A percentile compares a stretch with the other conserved stretches of the same genome.
Conservation (phyloP, 169 alveolate species). For the Ichthyophthirius multifiliis region DNA sequence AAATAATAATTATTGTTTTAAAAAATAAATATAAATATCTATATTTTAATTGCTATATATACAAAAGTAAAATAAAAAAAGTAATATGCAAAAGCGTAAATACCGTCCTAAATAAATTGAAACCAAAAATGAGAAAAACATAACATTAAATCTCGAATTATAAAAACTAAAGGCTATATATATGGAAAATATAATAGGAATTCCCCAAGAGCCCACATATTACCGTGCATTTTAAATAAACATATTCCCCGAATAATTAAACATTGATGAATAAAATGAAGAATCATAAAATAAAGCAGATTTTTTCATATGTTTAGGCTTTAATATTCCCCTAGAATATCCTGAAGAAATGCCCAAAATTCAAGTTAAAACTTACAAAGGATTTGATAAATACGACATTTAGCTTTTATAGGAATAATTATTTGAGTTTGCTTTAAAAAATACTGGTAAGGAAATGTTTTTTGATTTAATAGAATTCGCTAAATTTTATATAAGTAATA, state of each 20-base stretch:
- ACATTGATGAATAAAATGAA: background rate
- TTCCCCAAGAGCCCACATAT: background rate
- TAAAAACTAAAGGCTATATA: background rate
- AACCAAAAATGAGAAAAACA: background rate
- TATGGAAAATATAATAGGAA: conserved; percentile 4
- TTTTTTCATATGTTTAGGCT: background rate
- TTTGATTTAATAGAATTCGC: conserved; percentile 2
- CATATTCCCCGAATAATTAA: background rate
- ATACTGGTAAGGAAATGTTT: background rate
- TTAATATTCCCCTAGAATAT: background rate
- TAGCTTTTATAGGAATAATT: background rate
- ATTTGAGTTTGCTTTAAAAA: background rate
- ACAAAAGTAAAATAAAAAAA: too few species aligned
- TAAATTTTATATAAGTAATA: background rate
- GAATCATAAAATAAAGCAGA: background rate
- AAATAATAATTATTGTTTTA: too few species aligned
- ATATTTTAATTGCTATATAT: too few species aligned
- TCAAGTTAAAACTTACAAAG: background rate
- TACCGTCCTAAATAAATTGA: background rate
- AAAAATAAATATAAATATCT: too few species aligned
- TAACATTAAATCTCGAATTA: background rate
- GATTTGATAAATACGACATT: background rate
- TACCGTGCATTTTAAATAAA: background rate
- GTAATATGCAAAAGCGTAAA: too few species aligned
- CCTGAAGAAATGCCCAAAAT: conserved; percentile 2